phyloP scores from a whole-genome alignment of 257 asterid species.

The Datura wrightii region DNA sequence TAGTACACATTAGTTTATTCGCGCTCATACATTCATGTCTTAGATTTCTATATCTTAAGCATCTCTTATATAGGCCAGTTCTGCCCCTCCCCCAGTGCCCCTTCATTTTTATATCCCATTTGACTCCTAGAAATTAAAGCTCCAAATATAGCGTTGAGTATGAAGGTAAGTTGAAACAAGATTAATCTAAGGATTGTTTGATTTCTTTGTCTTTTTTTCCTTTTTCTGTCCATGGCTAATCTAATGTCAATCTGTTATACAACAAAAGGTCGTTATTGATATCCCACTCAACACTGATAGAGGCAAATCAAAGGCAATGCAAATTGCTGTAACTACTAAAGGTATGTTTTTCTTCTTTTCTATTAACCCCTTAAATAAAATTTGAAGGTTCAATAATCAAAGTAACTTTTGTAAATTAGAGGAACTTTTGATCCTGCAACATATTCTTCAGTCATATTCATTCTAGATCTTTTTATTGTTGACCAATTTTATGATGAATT shows the following conservation, averaged over 20 bases:
- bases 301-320: conserved; percentile 40
- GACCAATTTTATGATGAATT: neutral
- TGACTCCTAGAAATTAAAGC: neutral
- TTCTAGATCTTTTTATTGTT: neutral
- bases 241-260: neutral
- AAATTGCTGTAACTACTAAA: conserved; percentile 26
- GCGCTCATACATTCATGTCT: neutral
- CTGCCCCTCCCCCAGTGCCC: neutral
- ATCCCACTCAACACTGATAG: conserved; percentile 19
- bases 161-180: conserved; percentile 11
- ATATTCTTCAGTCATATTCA: neutral
- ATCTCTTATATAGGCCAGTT: conserved; percentile 7
- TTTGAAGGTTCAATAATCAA: neutral
- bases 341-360: neutral
- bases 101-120: neutral
- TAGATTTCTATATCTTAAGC: neutral
- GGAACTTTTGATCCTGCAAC: neutral
- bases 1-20: neutral
- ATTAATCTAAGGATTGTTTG: neutral
- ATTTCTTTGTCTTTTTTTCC: neutral
- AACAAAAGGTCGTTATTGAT: conserved; percentile 36
- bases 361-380: neutral
- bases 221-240: neutral
- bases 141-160: neutral
- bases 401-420: neutral